Base-by-base conservation (phyloP, 495 filamentous ascomycete species). In the Penicillium flavigenum region DNA sequence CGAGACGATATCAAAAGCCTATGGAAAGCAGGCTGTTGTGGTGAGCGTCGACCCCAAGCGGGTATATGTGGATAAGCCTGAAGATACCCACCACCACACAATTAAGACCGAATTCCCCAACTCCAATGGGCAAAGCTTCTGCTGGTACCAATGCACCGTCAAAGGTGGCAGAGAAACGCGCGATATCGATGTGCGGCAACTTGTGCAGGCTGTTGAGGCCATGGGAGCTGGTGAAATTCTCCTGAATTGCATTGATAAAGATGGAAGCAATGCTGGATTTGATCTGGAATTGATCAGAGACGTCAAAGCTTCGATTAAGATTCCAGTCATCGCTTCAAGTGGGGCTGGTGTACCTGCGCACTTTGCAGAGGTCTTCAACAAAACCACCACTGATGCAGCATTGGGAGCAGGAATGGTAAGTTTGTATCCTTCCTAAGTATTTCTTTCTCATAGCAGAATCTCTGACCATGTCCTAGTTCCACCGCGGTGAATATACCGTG, bases 91-190 rank as follows among this genome's bases (percentile, higher is more conserved):
- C 19, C 94, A 96, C 73, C 83, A 87, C 66, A 92, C 87, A 0
- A 78, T 97, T 54, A 78, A 81, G 66, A 96, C 94, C 4, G 68
- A 73, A 12, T 81, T 75, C 57, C 84, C 82, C 3, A 90, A 92
- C 10, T 87, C 88, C 1, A 76, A 83, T 4, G 91, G 92, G 5
- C 91, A 97, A 74, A 74, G 75, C 49, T 89, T 84, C 73, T 96
- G 91, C 76, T 98, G 94, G 94, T 98, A 98, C 62, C 93, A 96
- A 53, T 96, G 92, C 73, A 98, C 94, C 12, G 89, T 95, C 70
- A 96, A 92, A 79, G 94, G 94, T 20, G 94, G 94, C 4, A 82
- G 94, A 38, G 94, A 98, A 74, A 89, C 87, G 9, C 81, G 91
- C 19, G 93, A 98, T 63, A 76, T 98, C 48, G 92, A 96, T 71